A percentile compares a stretch with the other conserved stretches of the same genome.
phyloP scores from a whole-genome alignment of 2,329 filamentous ascomycete species.

The Hypoxylon sp. region DNA sequence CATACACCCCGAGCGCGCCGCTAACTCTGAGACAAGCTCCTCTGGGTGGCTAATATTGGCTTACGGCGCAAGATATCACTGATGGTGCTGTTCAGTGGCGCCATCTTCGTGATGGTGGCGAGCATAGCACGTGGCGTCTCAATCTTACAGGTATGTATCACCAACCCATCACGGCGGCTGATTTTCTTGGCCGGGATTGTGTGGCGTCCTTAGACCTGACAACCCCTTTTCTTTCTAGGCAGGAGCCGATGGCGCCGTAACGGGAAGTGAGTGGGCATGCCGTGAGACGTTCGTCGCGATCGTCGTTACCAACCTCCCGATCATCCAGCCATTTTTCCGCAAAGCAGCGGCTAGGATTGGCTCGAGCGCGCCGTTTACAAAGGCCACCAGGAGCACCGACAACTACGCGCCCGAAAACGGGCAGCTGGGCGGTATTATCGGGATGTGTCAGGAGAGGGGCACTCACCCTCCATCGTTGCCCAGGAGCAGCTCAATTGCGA shows the following conservation, averaged over 20 bases:
- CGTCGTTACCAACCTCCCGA: slow-evolving; percentile 52
- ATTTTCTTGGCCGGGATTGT: not conserved
- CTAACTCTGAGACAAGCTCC: slow-evolving; percentile 49
- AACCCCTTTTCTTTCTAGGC: slow-evolving; percentile 14
- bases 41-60: slow-evolving; percentile 59
- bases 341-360: slow-evolving; percentile 31
- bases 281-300: slow-evolving; percentile 56
- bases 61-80: slow-evolving; percentile 55
- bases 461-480: slow-evolving; percentile 9
- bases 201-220: slow-evolving; percentile 7
- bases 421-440: not conserved
- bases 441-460: slow-evolving; percentile 5
- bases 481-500: slow-evolving; percentile 27
- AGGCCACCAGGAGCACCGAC: slow-evolving; percentile 9
- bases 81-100: slow-evolving; percentile 61
- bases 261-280: slow-evolving; percentile 50
- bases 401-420: slow-evolving; percentile 25
- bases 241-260: slow-evolving; percentile 37
- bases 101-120: slow-evolving; percentile 61
- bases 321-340: slow-evolving; percentile 42
- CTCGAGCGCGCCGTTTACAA: slow-evolving; percentile 37
- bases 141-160: slow-evolving; percentile 52
- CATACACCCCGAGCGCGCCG: not conserved
- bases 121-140: slow-evolving; percentile 60
- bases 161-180: not conserved